Evolutionary conservation across 2,329 filamentous ascomycete genomes (phyloP), one percentile per base, ranked within the genome.

Genomic region (Talaromyces sp.): DNA sequence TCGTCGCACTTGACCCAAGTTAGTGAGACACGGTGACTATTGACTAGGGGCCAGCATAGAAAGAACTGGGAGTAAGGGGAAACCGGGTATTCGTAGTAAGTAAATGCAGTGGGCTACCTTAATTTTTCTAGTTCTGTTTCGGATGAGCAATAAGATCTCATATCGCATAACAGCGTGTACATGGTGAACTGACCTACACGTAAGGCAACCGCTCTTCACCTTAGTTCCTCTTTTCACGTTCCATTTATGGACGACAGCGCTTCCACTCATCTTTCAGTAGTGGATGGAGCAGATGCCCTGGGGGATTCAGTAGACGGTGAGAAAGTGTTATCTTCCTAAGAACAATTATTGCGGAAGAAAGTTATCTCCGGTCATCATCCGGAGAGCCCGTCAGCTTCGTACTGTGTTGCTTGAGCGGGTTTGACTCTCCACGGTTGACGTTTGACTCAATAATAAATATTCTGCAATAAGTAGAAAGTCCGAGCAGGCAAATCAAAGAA

Each of bases 151-250:
- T 16, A 27, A 48, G 13, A 50, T 9, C 22, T 16, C 16, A 31
- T 27, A 50, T 11, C 1, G 16, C 47, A 50, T 8, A 24, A 22
- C 16, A 33, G 33, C 13, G 27, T 41, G 43, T 14, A 24, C 14
- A 45, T 11, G 43, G 41, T 27, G 11, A 22, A 61, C 63, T 65
- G 27, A 65, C 63, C 63, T 65, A 39, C 63, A 65, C 16, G 63
- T 65, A 41, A 19, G 13, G 54, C 63, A 65, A 22, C 57, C 63
- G 8, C 57, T 60, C 48, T 65, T 65, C 39, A 52, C n/a, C 63
- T 65, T 65, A 35, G 24, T 57, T 57, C 39, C 48, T 47, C 63
- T n/a, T 57, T 48, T 19, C 45, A 54, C 22, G 47, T 41, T 54
- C 19, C 43, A n/a, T 16, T 39, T 24, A 14, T 19, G 27, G 43